phyloP scores from a whole-genome alignment of 2,329 filamentous ascomycete genomes.

The Colletotrichum somersetense region DNA sequence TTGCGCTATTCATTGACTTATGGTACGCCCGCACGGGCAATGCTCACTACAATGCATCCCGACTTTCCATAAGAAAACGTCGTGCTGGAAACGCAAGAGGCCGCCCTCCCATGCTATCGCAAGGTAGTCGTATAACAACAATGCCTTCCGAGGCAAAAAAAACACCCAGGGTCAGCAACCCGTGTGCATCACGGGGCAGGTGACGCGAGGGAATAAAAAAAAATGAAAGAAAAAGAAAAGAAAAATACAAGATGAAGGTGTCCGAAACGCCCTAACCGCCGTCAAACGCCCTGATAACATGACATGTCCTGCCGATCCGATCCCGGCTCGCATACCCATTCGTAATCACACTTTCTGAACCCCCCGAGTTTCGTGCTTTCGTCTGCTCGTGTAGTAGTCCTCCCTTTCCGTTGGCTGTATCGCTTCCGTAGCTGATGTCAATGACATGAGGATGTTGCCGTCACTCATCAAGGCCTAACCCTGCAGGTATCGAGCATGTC shows the following conservation, averaged over 20 bases:
- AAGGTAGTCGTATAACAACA: conserved; percentile 10
- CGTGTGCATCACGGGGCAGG: not conserved
- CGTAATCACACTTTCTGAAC: conserved; percentile 12
- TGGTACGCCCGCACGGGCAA: conserved; percentile 3
- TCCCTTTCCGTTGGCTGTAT: not conserved
- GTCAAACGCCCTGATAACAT: conserved; percentile 38
- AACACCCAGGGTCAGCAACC: not conserved
- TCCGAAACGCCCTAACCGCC: conserved; percentile 35
- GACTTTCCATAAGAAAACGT: conserved; percentile 6
- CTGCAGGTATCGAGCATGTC: not conserved
- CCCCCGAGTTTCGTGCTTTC: not conserved
- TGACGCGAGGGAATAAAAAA: not conserved
- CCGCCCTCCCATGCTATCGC: conserved; percentile 20
- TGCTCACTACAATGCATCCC: conserved; percentile 13
- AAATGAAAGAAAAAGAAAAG: not conserved
- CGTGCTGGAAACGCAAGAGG: conserved; percentile 20
- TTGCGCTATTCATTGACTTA: conserved; percentile 11
- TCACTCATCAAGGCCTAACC: not conserved
- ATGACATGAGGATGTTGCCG: not conserved
- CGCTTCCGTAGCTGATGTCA: conserved; percentile 4
- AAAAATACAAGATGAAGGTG: conserved; percentile 11
- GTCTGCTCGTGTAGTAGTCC: conserved; percentile 9
- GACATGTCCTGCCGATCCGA: conserved; percentile 24
- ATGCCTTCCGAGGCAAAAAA: not conserved
- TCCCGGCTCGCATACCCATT: conserved; percentile 19